A percentile compares a stretch with the other conserved stretches of the same genome.
phyloP scores from a whole-genome alignment of 495 filamentous ascomycete species.

The Penicillium daleae region DNA sequence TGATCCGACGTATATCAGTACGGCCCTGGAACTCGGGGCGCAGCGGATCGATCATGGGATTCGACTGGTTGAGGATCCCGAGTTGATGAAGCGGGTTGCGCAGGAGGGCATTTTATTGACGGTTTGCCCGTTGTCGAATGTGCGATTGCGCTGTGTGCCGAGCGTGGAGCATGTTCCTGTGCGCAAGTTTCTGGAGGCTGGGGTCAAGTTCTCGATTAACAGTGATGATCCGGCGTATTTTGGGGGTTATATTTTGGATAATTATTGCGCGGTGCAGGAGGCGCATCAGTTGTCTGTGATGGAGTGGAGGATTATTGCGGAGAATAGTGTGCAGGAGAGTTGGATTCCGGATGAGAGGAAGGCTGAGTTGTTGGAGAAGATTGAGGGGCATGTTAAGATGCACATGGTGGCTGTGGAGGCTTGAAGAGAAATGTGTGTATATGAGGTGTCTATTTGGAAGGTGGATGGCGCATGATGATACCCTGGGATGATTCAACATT shows the following conservation, averaged over 20 bases:
- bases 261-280: conserved; percentile 77
- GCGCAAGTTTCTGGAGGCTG: conserved; percentile 63
- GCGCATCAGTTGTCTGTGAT: conserved; percentile 61
- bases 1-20: conserved; percentile 65
- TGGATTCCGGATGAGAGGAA: conserved; percentile 54
- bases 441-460: neutral
- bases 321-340: conserved; percentile 65
- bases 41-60: conserved; percentile 76
- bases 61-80: conserved; percentile 61
- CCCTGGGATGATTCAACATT: conserved; percentile 30
- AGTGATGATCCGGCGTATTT: conserved; percentile 85
- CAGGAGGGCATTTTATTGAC: conserved; percentile 61
- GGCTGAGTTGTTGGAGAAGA: conserved; percentile 37
- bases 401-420: conserved; percentile 20
- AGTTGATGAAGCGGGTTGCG: conserved; percentile 61
- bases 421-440: neutral
- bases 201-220: conserved; percentile 70
- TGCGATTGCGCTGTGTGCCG: conserved; percentile 61
- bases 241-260: conserved; percentile 75
- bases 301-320: conserved; percentile 68
- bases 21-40: conserved; percentile 63
- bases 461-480: conserved; percentile 18
- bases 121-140: conserved; percentile 75
- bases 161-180: conserved; percentile 64
- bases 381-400: conserved; percentile 44